Evolutionary conservation across 345 rosid species (phyloP).

Genomic region (Populus simonii): DNA sequence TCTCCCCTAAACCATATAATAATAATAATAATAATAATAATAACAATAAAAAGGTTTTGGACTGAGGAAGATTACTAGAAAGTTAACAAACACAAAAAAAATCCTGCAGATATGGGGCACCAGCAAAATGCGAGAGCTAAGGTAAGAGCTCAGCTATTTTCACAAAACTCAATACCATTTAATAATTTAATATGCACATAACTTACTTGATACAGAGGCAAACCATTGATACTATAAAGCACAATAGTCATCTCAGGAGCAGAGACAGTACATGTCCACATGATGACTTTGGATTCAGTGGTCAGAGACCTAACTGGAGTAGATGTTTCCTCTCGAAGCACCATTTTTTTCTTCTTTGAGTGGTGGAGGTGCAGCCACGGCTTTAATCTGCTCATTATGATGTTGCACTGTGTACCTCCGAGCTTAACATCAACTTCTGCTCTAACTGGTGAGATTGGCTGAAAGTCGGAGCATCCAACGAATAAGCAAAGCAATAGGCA

Average conservation of each 20-base stretch:
- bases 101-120: background rate
- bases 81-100: background rate
- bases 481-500: background rate
- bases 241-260: conserved; percentile 94
- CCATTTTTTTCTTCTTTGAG: conserved; percentile 60
- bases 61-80: background rate
- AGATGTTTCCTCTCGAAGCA: conserved; percentile 55
- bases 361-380: conserved; percentile 78
- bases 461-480: conserved; percentile 32
- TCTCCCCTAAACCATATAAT: too few relatives aligned
- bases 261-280: conserved; percentile 93
- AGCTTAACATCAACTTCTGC: conserved; percentile 95
- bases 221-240: conserved; percentile 52
- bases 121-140: background rate
- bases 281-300: conserved; percentile 51
- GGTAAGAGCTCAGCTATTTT: conserved; percentile 4
- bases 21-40: too few relatives aligned
- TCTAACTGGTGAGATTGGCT: conserved; percentile 73
- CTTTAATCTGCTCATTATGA: conserved; percentile 64
- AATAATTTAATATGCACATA: conserved; percentile 4
- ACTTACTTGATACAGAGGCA: conserved; percentile 90
- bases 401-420: conserved; percentile 82
- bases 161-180: background rate
- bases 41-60: too few relatives aligned
- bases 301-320: conserved; percentile 43